Conservation (phyloP, 148 eudicot species). For the Heliosperma pusillum region DNA sequence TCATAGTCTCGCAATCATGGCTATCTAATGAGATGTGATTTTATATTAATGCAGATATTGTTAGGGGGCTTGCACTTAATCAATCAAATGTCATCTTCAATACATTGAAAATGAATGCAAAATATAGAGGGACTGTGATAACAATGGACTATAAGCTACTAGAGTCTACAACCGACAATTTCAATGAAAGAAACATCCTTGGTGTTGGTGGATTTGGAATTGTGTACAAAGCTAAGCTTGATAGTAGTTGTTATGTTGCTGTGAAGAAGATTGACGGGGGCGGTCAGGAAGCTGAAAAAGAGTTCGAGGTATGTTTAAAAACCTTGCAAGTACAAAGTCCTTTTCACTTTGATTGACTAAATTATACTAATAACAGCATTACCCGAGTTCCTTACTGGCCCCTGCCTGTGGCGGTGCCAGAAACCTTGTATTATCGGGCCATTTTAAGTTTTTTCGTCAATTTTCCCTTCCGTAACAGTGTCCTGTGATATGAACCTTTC, state of each 20-base stretch:
- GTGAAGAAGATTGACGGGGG: slow-evolving; percentile 55
- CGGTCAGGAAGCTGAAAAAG: slow-evolving; percentile 41
- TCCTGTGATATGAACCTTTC: too few relatives aligned
- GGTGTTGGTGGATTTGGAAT: slow-evolving; percentile 66
- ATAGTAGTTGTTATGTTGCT: slow-evolving; percentile 37
- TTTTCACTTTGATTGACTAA: slow-evolving; percentile 3
- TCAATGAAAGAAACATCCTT: slow-evolving; percentile 40
- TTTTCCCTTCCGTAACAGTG: too few relatives aligned
- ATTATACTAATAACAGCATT: too few relatives aligned
- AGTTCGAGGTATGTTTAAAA: slow-evolving; percentile 52
- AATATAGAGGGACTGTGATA: slow-evolving; percentile 26
- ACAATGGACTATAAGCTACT: slow-evolving; percentile 51
- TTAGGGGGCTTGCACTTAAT: not conserved
- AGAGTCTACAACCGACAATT: slow-evolving; percentile 47
- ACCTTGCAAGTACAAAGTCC: not conserved
- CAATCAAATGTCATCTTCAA: slow-evolving; percentile 32
- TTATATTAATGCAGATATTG: slow-evolving; percentile 23
- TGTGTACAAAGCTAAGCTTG: slow-evolving; percentile 56
- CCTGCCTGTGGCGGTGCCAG: too few relatives aligned
- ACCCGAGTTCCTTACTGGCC: too few relatives aligned
- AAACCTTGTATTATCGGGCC: too few relatives aligned
- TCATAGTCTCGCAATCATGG: not conserved
- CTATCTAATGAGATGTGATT: slow-evolving; percentile 9
- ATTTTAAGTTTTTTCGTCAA: too few relatives aligned
- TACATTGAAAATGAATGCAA: slow-evolving; percentile 30